A percentile compares a stretch with the other conserved stretches of the same genome.
phyloP scores from a whole-genome alignment of 371 early-diverging fungal genomes.

The Circinella minor region DNA sequence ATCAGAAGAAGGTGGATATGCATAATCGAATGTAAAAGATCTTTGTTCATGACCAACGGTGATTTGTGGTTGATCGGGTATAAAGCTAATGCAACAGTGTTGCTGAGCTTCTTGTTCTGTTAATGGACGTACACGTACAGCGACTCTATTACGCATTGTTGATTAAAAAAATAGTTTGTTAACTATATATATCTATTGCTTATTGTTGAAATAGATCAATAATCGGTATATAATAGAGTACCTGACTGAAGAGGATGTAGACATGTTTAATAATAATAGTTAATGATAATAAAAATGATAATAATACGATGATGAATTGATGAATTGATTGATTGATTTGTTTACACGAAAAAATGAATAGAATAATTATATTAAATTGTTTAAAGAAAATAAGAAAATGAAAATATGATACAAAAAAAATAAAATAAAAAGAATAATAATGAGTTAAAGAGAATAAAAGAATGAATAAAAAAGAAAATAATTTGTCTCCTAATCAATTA shows the following conservation, averaged over 20 bases:
- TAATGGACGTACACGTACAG: slow-evolving; percentile 43
- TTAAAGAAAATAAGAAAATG: neutral
- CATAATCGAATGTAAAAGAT: slow-evolving; percentile 88
- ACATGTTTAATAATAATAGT: neutral
- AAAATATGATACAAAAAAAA: neutral
- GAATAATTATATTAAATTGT: neutral
- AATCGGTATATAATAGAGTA: neutral
- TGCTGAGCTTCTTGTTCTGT: slow-evolving; percentile 74
- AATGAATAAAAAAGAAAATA: neutral
- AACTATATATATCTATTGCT: too few species aligned
- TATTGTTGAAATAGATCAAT: neutral
- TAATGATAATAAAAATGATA: too few species aligned
- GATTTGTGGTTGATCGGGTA: slow-evolving; percentile 66
- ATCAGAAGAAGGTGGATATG: slow-evolving; percentile 70
- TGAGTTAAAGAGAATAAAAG: neutral
- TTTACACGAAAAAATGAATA: too few species aligned
- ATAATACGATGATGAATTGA: too few species aligned
- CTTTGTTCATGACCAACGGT: slow-evolving; percentile 63
- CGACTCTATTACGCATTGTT: slow-evolving; percentile 21
- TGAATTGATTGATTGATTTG: too few species aligned
- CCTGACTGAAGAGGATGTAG: slow-evolving; percentile 28
- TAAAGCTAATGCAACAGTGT: slow-evolving; percentile 62
- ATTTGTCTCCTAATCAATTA: slow-evolving; percentile 3
- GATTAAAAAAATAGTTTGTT: too few species aligned
- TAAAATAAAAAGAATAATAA: neutral